Conservation (phyloP, 2,329 filamentous ascomycete species). For the Aspergillus sp. region DNA sequence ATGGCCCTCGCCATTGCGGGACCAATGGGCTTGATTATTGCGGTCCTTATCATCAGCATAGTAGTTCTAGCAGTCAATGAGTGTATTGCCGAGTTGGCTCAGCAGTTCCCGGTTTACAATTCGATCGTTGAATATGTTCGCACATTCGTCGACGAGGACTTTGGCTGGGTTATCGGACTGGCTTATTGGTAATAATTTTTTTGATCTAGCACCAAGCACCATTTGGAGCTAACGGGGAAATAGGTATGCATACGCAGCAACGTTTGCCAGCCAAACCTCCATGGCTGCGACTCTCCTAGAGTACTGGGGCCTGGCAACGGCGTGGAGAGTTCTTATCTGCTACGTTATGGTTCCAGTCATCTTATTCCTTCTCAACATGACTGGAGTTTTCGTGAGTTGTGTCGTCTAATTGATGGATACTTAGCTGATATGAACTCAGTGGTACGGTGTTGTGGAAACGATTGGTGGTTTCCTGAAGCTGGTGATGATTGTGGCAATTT, state of each 20-base stretch:
- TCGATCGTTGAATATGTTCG: background rate
- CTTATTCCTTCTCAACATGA: background rate
- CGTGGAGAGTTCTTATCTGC: background rate
- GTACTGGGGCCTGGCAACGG: background rate
- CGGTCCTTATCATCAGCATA: background rate
- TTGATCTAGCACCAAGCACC: no score
- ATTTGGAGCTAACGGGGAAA: background rate
- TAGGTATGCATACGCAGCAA: background rate
- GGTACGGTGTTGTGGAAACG: background rate
- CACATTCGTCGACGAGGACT: background rate
- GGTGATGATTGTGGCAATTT: background rate
- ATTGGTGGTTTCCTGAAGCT: background rate
- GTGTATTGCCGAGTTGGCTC: background rate
- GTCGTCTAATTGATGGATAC: background rate
- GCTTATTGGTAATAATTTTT: background rate
- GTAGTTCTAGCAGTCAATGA: background rate
- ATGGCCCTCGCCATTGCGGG: background rate
- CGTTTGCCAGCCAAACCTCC: background rate
- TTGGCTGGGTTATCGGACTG: background rate
- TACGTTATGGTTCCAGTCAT: background rate
- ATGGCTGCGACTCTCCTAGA: background rate
- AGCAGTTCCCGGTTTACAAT: background rate
- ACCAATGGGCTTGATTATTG: background rate
- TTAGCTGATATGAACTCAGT: background rate
- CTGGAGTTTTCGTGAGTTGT: background rate